Conservation (phyloP, 306 rosid species). For the Crataegus laevigata region DNA sequence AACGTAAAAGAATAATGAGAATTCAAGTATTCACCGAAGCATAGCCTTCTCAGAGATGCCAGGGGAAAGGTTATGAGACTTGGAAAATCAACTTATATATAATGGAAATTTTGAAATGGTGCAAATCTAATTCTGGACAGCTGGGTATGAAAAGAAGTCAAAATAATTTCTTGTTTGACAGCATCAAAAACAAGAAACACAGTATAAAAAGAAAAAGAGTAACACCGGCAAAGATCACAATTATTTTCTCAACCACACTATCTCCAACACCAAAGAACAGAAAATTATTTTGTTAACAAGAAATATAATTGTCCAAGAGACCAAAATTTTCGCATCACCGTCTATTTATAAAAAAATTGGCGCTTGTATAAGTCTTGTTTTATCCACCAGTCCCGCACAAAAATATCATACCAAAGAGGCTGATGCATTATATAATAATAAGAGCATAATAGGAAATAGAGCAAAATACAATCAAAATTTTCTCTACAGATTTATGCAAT, state of each 20-base stretch:
- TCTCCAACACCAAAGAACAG: not conserved
- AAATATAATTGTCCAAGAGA: not conserved
- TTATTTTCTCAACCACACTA: not conserved
- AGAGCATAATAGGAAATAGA: not conserved
- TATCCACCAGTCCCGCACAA: not conserved
- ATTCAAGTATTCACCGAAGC: not conserved
- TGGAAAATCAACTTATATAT: not conserved
- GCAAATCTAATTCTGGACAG: not conserved
- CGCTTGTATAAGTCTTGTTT: not conserved
- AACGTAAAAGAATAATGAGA: not conserved
- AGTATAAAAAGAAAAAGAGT: not conserved
- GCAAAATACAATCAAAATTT: not conserved
- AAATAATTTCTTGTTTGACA: not conserved
- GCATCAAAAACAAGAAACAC: not conserved
- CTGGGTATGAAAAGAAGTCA: not conserved
- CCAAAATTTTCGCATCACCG: not conserved
- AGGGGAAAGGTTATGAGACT: not conserved
- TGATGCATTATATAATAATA: not conserved
- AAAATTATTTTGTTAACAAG: not conserved
- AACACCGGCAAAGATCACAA: not conserved
- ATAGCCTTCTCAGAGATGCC: not conserved
- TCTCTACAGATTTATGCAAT: not conserved
- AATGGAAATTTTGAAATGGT: not conserved
- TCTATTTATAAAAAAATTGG: not conserved
- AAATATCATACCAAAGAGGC: not conserved